Conservation (phyloP, 208 protist genomes). For the Crithidia mellificae region DNA sequence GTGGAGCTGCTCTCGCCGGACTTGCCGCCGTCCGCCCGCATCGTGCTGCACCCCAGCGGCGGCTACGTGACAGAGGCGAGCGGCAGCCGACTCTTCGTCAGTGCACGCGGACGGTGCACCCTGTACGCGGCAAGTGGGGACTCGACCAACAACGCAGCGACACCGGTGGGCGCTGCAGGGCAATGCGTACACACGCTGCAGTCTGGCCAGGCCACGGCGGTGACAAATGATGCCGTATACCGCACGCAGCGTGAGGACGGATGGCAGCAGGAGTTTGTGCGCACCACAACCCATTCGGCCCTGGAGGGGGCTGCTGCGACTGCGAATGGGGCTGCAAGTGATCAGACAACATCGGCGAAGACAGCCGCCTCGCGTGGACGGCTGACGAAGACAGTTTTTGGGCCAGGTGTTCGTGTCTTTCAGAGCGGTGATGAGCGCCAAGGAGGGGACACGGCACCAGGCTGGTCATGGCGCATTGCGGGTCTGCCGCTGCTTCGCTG, state of each 20-base stretch:
- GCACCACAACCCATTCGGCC: too few relatives aligned
- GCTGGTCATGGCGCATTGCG: constrained; percentile 31
- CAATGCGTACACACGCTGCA: constrained; percentile 26
- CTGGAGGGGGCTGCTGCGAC: too few relatives aligned
- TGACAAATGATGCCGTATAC: not conserved
- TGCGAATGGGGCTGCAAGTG: too few relatives aligned
- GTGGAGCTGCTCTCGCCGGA: constrained; percentile 46
- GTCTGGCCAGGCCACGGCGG: constrained; percentile 2
- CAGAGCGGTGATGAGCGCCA: too few relatives aligned
- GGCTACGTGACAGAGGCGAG: constrained; percentile 35
- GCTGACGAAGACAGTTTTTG: constrained; percentile 14
- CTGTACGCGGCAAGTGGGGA: not conserved
- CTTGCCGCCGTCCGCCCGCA: constrained; percentile 22
- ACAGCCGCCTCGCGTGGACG: too few relatives aligned
- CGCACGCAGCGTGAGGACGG: constrained; percentile 27
- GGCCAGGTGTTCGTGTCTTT: constrained; percentile 10
- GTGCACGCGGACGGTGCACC: constrained; percentile 9
- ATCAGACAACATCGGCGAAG: not conserved
- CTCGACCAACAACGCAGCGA: not conserved
- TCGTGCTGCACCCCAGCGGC: constrained; percentile 52
- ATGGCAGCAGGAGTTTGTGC: constrained; percentile 9
- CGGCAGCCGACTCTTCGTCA: constrained; percentile 7
- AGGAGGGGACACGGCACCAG: not conserved
- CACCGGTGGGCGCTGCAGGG: too few relatives aligned
- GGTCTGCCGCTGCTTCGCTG: constrained; percentile 27